Evolutionary conservation across 768 basidiomycete genomes (phyloP).

Genomic region (Mycena alexandri): DNA sequence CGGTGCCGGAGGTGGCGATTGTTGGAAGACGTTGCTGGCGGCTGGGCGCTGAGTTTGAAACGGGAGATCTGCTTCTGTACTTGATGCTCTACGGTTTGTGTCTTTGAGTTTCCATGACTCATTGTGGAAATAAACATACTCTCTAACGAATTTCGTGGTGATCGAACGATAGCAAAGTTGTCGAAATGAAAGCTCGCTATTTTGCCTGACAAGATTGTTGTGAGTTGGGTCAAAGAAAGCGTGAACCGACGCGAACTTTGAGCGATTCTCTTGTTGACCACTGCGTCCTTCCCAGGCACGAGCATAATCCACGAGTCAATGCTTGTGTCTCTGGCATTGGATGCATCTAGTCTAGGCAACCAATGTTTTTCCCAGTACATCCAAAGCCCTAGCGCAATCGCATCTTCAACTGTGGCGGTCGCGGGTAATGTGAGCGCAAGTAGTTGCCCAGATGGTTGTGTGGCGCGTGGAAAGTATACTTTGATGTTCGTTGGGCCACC

Average conservation of each 20-base stretch:
- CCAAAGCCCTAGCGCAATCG: constrained; percentile 78
- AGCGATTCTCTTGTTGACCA: constrained; percentile 30
- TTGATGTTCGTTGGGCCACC: constrained; percentile 45
- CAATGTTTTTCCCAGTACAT: constrained; percentile 75
- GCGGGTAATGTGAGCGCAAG: constrained; percentile 67
- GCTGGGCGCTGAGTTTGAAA: constrained; percentile 15
- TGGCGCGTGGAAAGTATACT: constrained; percentile 76
- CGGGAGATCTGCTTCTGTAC: constrained; percentile 24
- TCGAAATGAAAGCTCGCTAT: constrained; percentile 26
- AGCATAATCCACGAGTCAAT: constrained; percentile 31
- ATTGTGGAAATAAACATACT: constrained; percentile 15
- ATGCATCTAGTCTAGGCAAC: constrained; percentile 65
- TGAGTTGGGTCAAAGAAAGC: not conserved
- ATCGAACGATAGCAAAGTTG: constrained; percentile 27
- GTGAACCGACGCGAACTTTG: constrained; percentile 16
- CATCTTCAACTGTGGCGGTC: constrained; percentile 80
- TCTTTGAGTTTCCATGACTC: not conserved
- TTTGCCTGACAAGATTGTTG: constrained; percentile 2
- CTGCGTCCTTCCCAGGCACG: constrained; percentile 27
- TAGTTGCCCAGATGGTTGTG: constrained; percentile 54
- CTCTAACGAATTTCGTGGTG: constrained; percentile 19
- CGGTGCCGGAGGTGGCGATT: constrained; percentile 18
- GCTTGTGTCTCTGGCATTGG: constrained; percentile 16
- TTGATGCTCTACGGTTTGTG: constrained; percentile 14
- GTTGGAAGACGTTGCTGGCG: not conserved